Evolutionary conservation across 1,284 basidiomycete genomes (phyloP).

Genomic region (Ceraceosorus guamensis): DNA sequence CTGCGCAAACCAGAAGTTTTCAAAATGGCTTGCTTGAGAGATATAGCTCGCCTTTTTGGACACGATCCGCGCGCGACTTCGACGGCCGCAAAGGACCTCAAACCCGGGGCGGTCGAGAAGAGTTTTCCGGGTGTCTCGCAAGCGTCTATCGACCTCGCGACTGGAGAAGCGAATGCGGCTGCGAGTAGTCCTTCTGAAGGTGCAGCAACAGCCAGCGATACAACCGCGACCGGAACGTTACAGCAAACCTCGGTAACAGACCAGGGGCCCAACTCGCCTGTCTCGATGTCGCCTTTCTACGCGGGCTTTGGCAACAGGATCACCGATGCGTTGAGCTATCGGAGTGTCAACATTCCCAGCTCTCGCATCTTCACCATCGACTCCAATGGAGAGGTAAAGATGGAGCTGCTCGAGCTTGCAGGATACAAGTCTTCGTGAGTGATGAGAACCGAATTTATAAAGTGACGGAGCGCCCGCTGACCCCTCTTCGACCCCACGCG

Average conservation of each 20-base stretch:
- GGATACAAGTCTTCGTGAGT: slow-evolving; percentile 91
- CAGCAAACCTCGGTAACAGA: slow-evolving; percentile 9
- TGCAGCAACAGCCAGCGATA: slow-evolving; percentile 13
- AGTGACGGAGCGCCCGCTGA: no score
- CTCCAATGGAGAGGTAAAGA: slow-evolving; percentile 88
- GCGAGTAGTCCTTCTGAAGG: slow-evolving; percentile 11
- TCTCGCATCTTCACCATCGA: slow-evolving; percentile 97
- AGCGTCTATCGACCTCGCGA: slow-evolving; percentile 8
- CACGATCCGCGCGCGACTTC: slow-evolving; percentile 43
- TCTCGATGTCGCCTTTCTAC: slow-evolving; percentile 64
- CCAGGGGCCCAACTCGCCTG: no score
- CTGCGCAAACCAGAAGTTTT: slow-evolving; percentile 91
- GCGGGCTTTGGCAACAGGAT: slow-evolving; percentile 98
- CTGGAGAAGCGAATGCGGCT: slow-evolving; percentile 4
- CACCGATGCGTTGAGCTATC: slow-evolving; percentile 93
- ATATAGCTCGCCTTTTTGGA: slow-evolving; percentile 88
- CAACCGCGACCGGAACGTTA: not conserved
- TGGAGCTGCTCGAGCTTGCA: slow-evolving; percentile 88
- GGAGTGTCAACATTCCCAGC: slow-evolving; percentile 88
- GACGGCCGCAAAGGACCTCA: slow-evolving; percentile 14
- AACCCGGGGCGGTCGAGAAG: slow-evolving; percentile 12
- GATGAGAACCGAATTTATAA: not conserved
- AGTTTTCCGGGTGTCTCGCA: slow-evolving; percentile 2
- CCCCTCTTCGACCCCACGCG: no score
- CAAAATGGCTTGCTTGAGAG: slow-evolving; percentile 98